Evolutionary conservation across 2,329 filamentous ascomycete genomes (phyloP).

Genomic region (Trichoderma sp.): DNA sequence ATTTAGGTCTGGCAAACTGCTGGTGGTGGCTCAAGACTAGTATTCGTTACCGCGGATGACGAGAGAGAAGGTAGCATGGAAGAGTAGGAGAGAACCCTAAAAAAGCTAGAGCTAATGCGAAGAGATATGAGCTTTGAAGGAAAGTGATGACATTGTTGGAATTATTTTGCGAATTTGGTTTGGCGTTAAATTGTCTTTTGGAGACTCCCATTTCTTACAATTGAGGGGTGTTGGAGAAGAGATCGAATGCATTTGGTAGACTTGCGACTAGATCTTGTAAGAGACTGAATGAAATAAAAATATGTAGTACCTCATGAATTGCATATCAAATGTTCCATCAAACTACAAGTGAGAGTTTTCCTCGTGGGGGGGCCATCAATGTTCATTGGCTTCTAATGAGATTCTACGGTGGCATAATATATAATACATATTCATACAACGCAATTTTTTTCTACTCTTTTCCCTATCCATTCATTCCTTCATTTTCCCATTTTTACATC

Average conservation of each 20-base stretch:
- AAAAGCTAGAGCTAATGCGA: neutral
- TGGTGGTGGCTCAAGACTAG: slow-evolving; percentile 69
- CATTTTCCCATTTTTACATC: slow-evolving; percentile 40
- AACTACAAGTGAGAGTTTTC: neutral
- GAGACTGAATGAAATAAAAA: slow-evolving; percentile 8
- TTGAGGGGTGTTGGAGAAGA: slow-evolving; percentile 1
- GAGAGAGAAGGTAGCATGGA: slow-evolving; percentile 56
- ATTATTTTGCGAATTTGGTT: slow-evolving; percentile 32
- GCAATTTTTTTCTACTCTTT: slow-evolving; percentile 1
- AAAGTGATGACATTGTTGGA: slow-evolving; percentile 25
- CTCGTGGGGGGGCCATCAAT: neutral
- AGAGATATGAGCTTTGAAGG: neutral
- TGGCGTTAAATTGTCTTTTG: slow-evolving; percentile 38
- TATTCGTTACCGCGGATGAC: slow-evolving; percentile 68
- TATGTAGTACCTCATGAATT: neutral
- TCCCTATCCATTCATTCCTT: neutral
- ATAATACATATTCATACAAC: slow-evolving; percentile 27
- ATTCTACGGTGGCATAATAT: slow-evolving; percentile 22
- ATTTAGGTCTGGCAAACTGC: slow-evolving; percentile 76
- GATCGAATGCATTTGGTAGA: slow-evolving; percentile 27
- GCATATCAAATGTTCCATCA: neutral
- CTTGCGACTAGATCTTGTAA: slow-evolving; percentile 22
- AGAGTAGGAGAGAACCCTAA: slow-evolving; percentile 29
- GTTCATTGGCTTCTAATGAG: neutral
- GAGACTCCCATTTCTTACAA: slow-evolving; percentile 23